Percentiles rank a stretch among this genome's conserved stretches.
Evolutionary conservation across 139 green algal genomes (phyloP).

Genomic region (Nannochloris sp.): DNA sequence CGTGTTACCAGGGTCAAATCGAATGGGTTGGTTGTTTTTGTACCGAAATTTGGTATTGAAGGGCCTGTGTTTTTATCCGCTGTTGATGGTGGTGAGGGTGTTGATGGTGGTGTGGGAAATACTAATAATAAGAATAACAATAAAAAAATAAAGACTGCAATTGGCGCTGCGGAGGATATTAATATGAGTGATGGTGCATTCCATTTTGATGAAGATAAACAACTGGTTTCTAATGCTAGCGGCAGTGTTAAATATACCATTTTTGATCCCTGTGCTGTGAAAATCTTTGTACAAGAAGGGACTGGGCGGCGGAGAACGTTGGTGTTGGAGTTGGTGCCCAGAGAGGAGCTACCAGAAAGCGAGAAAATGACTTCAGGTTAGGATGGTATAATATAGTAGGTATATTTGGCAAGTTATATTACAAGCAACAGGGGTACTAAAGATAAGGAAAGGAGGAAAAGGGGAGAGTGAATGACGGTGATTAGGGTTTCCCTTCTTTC

Average conservation of each 20-base stretch:
- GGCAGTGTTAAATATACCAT: constrained; percentile 34
- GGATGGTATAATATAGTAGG: neutral
- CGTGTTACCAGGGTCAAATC: constrained; percentile 47
- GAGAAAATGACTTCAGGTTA: constrained; percentile 30
- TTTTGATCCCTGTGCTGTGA: constrained; percentile 71
- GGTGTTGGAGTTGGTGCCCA: constrained; percentile 47
- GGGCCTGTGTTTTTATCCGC: constrained; percentile 74
- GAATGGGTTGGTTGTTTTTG: constrained; percentile 91
- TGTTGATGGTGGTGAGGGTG: neutral
- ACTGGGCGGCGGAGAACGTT: constrained; percentile 44
- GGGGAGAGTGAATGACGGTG: neutral
- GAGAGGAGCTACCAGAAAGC: constrained; percentile 28
- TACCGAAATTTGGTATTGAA: constrained; percentile 97
- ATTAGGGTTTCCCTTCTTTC: neutral
- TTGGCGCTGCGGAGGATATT: neutral
- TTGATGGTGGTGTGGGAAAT: neutral
- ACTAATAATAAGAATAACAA: too few species aligned
- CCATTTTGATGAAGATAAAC: constrained; percentile 25
- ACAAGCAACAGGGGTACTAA: neutral
- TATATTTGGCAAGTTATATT: neutral
- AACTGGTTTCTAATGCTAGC: constrained; percentile 20
- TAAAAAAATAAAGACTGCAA: neutral
- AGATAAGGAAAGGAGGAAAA: neutral
- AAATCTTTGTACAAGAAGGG: constrained; percentile 60
- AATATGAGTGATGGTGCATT: neutral